Conservation (phyloP, 805 yeast species). For the Metschnikowia dekortorum region DNA sequence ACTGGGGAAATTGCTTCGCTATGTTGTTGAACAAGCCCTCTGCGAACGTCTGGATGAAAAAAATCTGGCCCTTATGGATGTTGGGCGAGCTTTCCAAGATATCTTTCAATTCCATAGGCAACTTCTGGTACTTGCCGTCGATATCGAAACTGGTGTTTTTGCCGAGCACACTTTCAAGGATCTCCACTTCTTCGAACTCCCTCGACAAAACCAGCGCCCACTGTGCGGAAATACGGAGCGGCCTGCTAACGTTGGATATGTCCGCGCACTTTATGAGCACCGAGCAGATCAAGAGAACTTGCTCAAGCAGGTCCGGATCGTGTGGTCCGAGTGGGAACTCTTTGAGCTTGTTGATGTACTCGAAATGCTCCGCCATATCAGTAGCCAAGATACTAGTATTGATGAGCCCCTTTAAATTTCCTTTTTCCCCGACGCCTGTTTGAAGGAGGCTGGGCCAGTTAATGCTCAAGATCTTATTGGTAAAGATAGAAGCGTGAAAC, state of each 20-base stretch:
- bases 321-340: constrained; percentile 19
- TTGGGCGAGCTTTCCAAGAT: constrained; percentile 45
- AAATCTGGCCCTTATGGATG: constrained; percentile 70
- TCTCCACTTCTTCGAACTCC: constrained; percentile 68
- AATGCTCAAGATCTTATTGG: constrained; percentile 30
- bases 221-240: constrained; percentile 65
- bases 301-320: constrained; percentile 19
- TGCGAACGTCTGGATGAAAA: constrained; percentile 81
- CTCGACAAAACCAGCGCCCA: constrained; percentile 82
- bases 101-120: constrained; percentile 38
- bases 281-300: constrained; percentile 49
- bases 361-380: constrained; percentile 88
- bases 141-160: constrained; percentile 4
- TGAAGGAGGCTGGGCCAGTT: constrained; percentile 34
- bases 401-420: constrained; percentile 26
- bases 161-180: constrained; percentile 37
- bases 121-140: constrained; percentile 25
- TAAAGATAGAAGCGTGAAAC: constrained; percentile 70
- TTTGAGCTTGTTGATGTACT: constrained; percentile 55
- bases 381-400: constrained; percentile 49
- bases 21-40: constrained; percentile 67
- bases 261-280: constrained; percentile 91
- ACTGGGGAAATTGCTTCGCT: constrained; percentile 55
- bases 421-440: constrained; percentile 21
- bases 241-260: constrained; percentile 87